Conservation (phyloP, 2,329 filamentous ascomycete species). For the Aschersonia sp. region DNA sequence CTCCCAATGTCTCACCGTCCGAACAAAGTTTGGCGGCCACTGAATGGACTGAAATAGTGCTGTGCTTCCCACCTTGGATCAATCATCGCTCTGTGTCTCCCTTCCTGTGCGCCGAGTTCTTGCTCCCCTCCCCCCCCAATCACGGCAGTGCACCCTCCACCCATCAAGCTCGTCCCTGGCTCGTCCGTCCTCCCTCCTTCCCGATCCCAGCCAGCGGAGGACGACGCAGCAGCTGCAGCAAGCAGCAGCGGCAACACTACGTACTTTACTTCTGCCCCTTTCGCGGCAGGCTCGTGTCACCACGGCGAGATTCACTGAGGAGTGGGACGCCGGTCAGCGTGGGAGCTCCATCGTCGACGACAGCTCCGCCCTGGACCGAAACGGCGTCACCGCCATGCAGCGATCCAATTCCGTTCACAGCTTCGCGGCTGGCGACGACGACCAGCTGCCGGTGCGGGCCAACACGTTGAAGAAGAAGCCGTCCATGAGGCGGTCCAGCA, state of each 20-base stretch:
- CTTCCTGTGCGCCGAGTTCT: too few species aligned
- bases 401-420: conserved; percentile 47
- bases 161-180: too few species aligned
- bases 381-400: conserved; percentile 27
- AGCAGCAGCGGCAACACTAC: too few species aligned
- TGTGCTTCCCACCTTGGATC: background rate
- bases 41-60: too few species aligned
- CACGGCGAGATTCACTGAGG: conserved; percentile 43
- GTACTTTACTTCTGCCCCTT: background rate
- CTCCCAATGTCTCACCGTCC: background rate
- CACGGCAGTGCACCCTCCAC: too few species aligned
- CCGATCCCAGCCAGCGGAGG: too few species aligned
- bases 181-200: too few species aligned
- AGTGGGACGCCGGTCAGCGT: conserved; percentile 55
- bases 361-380: conserved; percentile 3
- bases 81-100: background rate
- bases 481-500: conserved; percentile 59
- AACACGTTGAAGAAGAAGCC: conserved; percentile 83
- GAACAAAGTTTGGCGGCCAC: background rate
- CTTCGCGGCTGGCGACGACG: conserved; percentile 30
- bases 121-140: too few species aligned
- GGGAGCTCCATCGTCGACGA: conserved; percentile 49
- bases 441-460: conserved; percentile 27
- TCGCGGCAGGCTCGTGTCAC: background rate
- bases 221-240: too few species aligned